A percentile compares a stretch with the other conserved stretches of the same genome.
Evolutionary conservation across 192 early-diverging fungal genomes (phyloP).

Genomic region (Coemansia sp.): DNA sequence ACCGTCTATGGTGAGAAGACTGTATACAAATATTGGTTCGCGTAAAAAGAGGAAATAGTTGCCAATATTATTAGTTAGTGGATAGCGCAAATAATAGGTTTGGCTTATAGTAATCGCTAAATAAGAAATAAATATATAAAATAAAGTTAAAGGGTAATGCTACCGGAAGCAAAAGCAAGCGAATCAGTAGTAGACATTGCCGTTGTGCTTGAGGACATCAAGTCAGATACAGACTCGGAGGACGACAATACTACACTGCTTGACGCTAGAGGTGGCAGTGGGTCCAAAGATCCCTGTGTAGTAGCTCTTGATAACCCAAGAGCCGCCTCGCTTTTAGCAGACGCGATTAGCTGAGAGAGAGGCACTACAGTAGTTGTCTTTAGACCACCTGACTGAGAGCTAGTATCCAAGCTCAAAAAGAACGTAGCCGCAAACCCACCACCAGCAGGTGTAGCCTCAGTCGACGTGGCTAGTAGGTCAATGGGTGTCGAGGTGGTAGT

Average conservation of each 20-base stretch:
- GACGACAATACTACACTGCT: background rate
- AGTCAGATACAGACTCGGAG: background rate
- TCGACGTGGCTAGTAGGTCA: background rate
- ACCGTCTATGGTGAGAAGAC: too few relatives aligned
- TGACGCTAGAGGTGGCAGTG: background rate
- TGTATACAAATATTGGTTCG: background rate
- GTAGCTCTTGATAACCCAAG: background rate
- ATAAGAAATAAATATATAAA: background rate
- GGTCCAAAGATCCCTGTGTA: background rate
- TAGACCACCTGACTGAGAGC: background rate
- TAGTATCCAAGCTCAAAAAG: conserved; percentile 41
- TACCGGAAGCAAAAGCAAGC: background rate
- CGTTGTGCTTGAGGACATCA: background rate
- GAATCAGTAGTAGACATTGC: background rate
- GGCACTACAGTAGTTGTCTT: conserved; percentile 38
- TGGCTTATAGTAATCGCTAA: background rate
- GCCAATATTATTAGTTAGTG: background rate
- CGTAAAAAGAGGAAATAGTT: background rate
- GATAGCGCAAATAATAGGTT: background rate
- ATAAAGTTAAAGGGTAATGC: background rate
- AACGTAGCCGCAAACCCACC: conserved; percentile 50
- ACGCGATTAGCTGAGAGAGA: conserved; percentile 39
- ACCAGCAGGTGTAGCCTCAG: background rate
- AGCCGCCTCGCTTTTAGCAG: conserved; percentile 11
- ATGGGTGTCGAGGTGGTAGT: background rate